These are phyloP conservation scores for Schwanniomyces pseudopolymorphus DNA, from an alignment of 805 yeast species.

Conservation along the genomic window DNA sequence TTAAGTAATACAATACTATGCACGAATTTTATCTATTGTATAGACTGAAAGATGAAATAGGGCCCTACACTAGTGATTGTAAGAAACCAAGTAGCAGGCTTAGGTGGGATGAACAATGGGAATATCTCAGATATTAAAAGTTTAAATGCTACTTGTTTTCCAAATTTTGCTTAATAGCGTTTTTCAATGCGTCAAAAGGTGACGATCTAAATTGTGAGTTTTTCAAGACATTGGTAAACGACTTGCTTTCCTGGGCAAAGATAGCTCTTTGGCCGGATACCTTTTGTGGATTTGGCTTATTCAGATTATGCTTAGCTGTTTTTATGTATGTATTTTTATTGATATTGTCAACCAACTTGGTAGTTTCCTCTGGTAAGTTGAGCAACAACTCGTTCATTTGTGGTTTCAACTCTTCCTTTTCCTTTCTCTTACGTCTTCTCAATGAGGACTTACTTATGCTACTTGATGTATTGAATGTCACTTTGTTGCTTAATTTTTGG, in stretches of 20 bases:
- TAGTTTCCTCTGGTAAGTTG: conserved; percentile 42
- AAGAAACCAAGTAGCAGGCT: neutral
- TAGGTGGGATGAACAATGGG: neutral
- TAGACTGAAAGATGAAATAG: neutral
- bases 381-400: conserved; percentile 62
- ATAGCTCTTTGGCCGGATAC: conserved; percentile 43
- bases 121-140: neutral
- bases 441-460: conserved; percentile 65
- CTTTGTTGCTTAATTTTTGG: conserved; percentile 23
- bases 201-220: conserved; percentile 54
- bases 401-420: conserved; percentile 64
- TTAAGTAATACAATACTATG: neutral
- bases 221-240: conserved; percentile 58
- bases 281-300: conserved; percentile 53
- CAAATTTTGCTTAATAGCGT: conserved; percentile 40
- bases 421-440: conserved; percentile 61
- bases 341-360: conserved; percentile 14
- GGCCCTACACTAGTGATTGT: neutral
- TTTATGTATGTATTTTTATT: conserved; percentile 16
- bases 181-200: conserved; percentile 66
- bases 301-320: conserved; percentile 24
- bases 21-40: neutral
- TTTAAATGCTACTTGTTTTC: neutral
- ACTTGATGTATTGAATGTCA: conserved; percentile 33
- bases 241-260: conserved; percentile 54